Conservation (phyloP, 768 basidiomycete genomes). For the Phylloporus scabripes region DNA sequence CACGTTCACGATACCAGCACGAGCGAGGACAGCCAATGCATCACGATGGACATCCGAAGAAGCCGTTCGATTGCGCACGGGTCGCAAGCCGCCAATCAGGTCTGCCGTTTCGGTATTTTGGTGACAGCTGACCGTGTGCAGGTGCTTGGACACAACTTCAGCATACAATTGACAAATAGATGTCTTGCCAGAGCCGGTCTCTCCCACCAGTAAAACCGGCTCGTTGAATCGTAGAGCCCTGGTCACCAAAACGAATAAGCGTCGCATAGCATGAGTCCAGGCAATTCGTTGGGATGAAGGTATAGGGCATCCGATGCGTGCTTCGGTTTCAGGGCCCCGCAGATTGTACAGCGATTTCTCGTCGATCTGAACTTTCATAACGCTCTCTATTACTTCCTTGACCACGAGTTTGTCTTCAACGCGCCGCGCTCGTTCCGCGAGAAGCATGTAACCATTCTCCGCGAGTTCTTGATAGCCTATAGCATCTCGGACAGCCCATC, state of each 20-base stretch:
- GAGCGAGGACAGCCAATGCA: slow-evolving; percentile 36
- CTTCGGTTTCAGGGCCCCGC: slow-evolving; percentile 37
- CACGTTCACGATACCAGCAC: slow-evolving; percentile 33
- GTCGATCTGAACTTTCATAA: slow-evolving; percentile 85
- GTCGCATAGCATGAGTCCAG: slow-evolving; percentile 93
- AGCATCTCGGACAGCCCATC: slow-evolving; percentile 92
- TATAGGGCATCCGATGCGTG: slow-evolving; percentile 53
- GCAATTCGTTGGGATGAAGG: slow-evolving; percentile 50
- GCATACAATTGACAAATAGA: slow-evolving; percentile 92
- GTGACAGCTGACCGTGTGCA: slow-evolving; percentile 87
- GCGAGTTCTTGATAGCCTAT: slow-evolving; percentile 89
- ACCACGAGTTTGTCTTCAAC: slow-evolving; percentile 84
- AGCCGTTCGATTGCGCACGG: slow-evolving; percentile 65
- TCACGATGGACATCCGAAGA: slow-evolving; percentile 48
- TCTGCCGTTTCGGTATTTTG: slow-evolving; percentile 99
- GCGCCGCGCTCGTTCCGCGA: slow-evolving; percentile 84
- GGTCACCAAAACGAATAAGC: slow-evolving; percentile 77
- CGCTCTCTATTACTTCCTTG: slow-evolving; percentile 85
- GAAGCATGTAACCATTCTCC: slow-evolving; percentile 94
- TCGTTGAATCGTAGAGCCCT: slow-evolving; percentile 89
- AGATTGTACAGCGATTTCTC: slow-evolving; percentile 63
- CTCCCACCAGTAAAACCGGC: slow-evolving; percentile 91
- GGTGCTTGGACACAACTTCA: slow-evolving; percentile 48
- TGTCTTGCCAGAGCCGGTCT: slow-evolving; percentile 97
- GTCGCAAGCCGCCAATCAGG: slow-evolving; percentile 88